Evolutionary conservation across 2,329 filamentous ascomycete genomes (phyloP).

Genomic region (Colletotrichum orchidophilum): DNA sequence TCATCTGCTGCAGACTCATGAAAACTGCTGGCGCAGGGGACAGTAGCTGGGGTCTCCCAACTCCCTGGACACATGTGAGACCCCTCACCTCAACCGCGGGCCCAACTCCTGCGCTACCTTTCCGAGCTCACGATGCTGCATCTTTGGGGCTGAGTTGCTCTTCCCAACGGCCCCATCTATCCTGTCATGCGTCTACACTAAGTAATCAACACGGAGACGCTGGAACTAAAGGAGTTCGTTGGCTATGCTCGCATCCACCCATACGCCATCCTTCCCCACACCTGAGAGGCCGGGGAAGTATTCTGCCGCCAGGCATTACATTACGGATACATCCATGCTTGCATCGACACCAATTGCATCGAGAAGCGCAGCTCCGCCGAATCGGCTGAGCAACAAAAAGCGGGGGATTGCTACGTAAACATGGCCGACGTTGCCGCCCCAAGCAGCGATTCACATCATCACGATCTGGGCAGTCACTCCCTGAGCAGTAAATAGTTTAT

Average conservation of each 20-base stretch:
- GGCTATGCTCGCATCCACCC: not conserved
- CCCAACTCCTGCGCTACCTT: not conserved
- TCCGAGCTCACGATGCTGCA: not conserved
- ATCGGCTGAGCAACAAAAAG: slow-evolving; percentile 28
- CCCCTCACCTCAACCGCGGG: not conserved
- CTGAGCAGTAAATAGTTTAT: slow-evolving; percentile 28
- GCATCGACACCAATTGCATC: slow-evolving; percentile 14
- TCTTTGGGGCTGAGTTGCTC: not conserved
- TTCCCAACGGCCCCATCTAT: not conserved
- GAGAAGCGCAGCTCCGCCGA: slow-evolving; percentile 22
- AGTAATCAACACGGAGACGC: not conserved
- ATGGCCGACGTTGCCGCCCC: slow-evolving; percentile 28
- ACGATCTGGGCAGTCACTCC: not conserved
- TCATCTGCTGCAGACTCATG: not conserved
- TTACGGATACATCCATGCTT: not conserved
- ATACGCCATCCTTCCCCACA: slow-evolving; percentile 33
- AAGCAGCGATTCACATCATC: not conserved
- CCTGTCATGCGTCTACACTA: slow-evolving; percentile 8
- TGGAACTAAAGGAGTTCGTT: not conserved
- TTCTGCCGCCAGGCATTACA: not conserved
- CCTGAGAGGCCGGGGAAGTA: slow-evolving; percentile 26
- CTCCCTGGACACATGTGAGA: not conserved
- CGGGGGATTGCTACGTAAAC: slow-evolving; percentile 36
- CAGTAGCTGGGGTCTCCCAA: not conserved
- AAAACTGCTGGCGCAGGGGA: too few relatives aligned